Evolutionary conservation across 2,329 filamentous ascomycete species (phyloP).

Genomic region (Alternaria triticina): DNA sequence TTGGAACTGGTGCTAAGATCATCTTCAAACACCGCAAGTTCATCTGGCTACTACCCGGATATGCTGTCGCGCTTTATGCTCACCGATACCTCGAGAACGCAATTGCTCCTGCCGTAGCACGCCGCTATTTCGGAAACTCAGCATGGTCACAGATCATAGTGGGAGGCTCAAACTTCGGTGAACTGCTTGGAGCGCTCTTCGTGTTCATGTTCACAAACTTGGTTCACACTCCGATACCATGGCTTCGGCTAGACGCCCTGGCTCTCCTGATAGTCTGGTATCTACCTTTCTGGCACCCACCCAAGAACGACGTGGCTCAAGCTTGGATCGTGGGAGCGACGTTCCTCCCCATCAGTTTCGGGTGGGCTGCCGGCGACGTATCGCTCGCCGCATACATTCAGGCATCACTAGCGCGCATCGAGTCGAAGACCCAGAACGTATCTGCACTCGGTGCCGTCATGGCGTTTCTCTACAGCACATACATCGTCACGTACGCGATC

Average conservation of each 20-base stretch:
- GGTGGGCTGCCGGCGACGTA: constrained; percentile 61
- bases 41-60: constrained; percentile 59
- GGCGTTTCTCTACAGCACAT: constrained; percentile 59
- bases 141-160: constrained; percentile 60
- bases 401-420: constrained; percentile 55
- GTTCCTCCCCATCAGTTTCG: constrained; percentile 55
- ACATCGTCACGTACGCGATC: constrained; percentile 58
- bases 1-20: constrained; percentile 55
- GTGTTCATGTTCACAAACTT: constrained; percentile 59
- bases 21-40: constrained; percentile 57
- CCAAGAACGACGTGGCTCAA: constrained; percentile 48
- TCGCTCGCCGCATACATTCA: constrained; percentile 60
- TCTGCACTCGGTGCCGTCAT: constrained; percentile 60
- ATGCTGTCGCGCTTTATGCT: constrained; percentile 57
- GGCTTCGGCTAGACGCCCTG: constrained; percentile 57
- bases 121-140: constrained; percentile 56
- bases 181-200: constrained; percentile 56
- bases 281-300: constrained; percentile 56
- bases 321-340: constrained; percentile 57
- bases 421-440: constrained; percentile 54
- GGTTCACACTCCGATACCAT: constrained; percentile 58
- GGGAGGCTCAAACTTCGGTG: constrained; percentile 59
- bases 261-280: constrained; percentile 58
- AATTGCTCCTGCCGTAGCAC: constrained; percentile 55
- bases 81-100: constrained; percentile 60